phyloP scores from a whole-genome alignment of 1,139 yeast species.

The Eremothecium sinecaudum region DNA sequence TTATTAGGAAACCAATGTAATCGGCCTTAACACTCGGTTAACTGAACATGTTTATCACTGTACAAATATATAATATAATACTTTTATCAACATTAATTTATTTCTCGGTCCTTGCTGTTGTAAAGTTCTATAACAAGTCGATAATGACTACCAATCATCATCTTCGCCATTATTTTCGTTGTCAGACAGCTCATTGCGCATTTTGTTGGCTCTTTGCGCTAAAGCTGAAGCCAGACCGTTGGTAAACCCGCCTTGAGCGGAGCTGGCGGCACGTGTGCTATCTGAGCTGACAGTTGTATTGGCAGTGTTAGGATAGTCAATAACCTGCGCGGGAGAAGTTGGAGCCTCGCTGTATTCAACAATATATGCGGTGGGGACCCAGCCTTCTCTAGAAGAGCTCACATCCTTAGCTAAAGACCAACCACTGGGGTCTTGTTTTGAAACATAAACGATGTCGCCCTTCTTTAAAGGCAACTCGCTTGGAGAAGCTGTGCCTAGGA shows the following conservation, averaged over 20 bases:
- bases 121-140: neutral
- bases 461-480: conserved; percentile 69
- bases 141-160: conserved; percentile 39
- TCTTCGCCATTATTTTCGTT: conserved; percentile 53
- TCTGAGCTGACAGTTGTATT: conserved; percentile 9
- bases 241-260: conserved; percentile 43
- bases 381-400: conserved; percentile 77
- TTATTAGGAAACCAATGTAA: too few species aligned
- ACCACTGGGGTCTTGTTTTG: conserved; percentile 67
- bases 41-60: too few species aligned
- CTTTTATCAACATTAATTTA: too few species aligned
- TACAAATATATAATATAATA: too few species aligned
- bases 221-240: conserved; percentile 88
- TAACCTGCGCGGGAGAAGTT: conserved; percentile 33
- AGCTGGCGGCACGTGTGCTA: conserved; percentile 25
- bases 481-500: conserved; percentile 75
- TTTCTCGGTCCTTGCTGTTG: too few species aligned
- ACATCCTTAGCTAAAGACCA: conserved; percentile 84
- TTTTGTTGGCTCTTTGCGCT: conserved; percentile 72
- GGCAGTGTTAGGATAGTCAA: conserved; percentile 15
- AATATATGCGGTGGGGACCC: conserved; percentile 94
- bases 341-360: conserved; percentile 41
- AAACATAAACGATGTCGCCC: conserved; percentile 65
- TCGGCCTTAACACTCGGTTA: too few species aligned
- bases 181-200: conserved; percentile 65